Base-by-base conservation (phyloP, 1,284 basidiomycete genomes). In the Ceratobasidium papillatum region DNA sequence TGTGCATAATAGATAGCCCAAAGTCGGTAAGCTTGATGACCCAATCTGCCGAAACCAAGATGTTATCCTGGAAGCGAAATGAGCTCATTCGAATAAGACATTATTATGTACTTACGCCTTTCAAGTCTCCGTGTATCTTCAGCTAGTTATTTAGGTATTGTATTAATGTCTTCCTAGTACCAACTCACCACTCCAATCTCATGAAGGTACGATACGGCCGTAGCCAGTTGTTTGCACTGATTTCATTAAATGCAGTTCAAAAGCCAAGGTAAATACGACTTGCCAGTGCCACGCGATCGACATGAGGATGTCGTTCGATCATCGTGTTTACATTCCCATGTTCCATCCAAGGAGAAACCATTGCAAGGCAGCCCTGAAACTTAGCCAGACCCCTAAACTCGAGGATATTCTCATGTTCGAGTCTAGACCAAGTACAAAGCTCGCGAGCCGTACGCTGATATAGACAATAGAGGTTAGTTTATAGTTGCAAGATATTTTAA, bases 301-400 rank as follows among this genome's bases (percentile, higher is more conserved):
- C 34, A 22, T 19, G 34, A 5, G 32, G 65, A 19, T 54, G 3
- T 22, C n/a, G 30, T 22, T 25, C 38, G 3, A 68, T 12, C 8
- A 52, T 22, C 19, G 30, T 14, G 3, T n/a, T 17, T 1, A 68
- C 22, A 54, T 41, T 68, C 2, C 65, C 65, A 14, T 19, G 12
- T 9, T 54, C 65, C 65, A 68, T 68, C 65, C 65, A 68, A 2
- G 65, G 51, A 52, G 65, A 54, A 1, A 68, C 34, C 65, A 68
- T 68, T 3, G 36, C 49, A 2, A 68, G 32, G n/a, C 36, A 8
- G 32, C 30, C n/a, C 27, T 25, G 49, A 27, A 68, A 43, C 7
- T 38, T 36, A 12, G 49, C 49, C 14, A 68, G 14, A 1, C 65
- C 65, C 11, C 27, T 34, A 54, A 54, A 30, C 27, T 68, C 49